These are phyloP conservation scores for Phytopythium vexans DNA, from an alignment of 352 stramenopile genomes.

Conservation along the genomic window DNA sequence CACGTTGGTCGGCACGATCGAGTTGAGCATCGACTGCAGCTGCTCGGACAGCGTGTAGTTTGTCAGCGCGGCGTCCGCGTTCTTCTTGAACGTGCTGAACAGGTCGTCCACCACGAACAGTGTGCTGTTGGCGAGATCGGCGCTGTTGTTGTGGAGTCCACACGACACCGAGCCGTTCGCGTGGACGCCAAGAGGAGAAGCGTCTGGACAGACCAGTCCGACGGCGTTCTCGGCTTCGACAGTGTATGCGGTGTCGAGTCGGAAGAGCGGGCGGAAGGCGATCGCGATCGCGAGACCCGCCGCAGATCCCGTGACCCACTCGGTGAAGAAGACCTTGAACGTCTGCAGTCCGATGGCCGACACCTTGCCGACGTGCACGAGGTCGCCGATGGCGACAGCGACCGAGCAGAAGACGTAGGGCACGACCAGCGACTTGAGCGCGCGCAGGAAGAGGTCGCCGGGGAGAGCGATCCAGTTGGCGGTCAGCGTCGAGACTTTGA, in stretches of 20 bases:
- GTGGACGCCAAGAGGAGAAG: slow-evolving; percentile 24
- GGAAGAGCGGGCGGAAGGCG: slow-evolving; percentile 56
- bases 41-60: slow-evolving; percentile 56
- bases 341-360: slow-evolving; percentile 67
- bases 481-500: slow-evolving; percentile 37
- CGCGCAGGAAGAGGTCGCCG: slow-evolving; percentile 71
- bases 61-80: slow-evolving; percentile 29
- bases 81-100: slow-evolving; percentile 48
- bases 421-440: slow-evolving; percentile 73
- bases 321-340: slow-evolving; percentile 50
- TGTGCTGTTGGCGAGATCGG: slow-evolving; percentile 5
- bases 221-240: slow-evolving; percentile 28
- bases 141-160: slow-evolving; percentile 8
- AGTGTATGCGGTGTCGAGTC: slow-evolving; percentile 16
- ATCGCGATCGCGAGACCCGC: slow-evolving; percentile 58
- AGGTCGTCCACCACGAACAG: slow-evolving; percentile 47
- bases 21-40: slow-evolving; percentile 52
- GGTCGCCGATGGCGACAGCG: slow-evolving; percentile 68
- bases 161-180: slow-evolving; percentile 29
- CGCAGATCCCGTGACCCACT: slow-evolving; percentile 45
- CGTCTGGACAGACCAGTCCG: slow-evolving; percentile 49
- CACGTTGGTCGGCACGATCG: slow-evolving; percentile 69
- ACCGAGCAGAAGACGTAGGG: slow-evolving; percentile 83
- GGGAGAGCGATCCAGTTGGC: slow-evolving; percentile 66
- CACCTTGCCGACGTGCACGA: slow-evolving; percentile 72